These are phyloP conservation scores for Polychaeton citri DNA, from an alignment of 2,329 filamentous ascomycete species.

Conservation along the genomic window DNA sequence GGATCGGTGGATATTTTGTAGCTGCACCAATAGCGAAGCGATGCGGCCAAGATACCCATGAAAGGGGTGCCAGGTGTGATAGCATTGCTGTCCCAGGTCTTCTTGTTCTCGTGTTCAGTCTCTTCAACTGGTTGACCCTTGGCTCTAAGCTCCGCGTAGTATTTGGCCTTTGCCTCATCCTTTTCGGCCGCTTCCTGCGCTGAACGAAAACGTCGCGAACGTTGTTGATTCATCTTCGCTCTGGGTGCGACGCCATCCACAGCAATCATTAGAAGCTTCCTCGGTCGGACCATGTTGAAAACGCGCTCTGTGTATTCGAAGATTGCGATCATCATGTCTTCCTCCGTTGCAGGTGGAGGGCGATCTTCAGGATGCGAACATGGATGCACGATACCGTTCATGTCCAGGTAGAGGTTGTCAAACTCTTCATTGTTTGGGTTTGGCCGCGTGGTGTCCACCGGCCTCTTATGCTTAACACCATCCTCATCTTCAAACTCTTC, in stretches of 20 bases:
- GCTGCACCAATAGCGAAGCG: slow-evolving; percentile 88
- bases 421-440: slow-evolving; percentile 98
- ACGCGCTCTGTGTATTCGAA: slow-evolving; percentile 98
- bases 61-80: slow-evolving; percentile 97
- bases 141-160: slow-evolving; percentile 69
- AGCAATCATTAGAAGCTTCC: slow-evolving; percentile 93
- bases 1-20: slow-evolving; percentile 97
- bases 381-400: slow-evolving; percentile 99
- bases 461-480: slow-evolving; percentile 62
- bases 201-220: slow-evolving; percentile 85
- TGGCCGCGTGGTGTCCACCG: slow-evolving; percentile 67
- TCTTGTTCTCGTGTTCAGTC: slow-evolving; percentile 39
- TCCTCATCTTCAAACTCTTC: slow-evolving; percentile 68
- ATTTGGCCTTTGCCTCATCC: slow-evolving; percentile 77
- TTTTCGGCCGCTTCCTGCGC: slow-evolving; percentile 92
- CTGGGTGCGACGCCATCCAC: slow-evolving; percentile 95
- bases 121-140: slow-evolving; percentile 32
- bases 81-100: slow-evolving; percentile 78
- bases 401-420: slow-evolving; percentile 95
- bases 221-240: slow-evolving; percentile 99
- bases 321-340: slow-evolving; percentile 98
- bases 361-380: slow-evolving; percentile 95
- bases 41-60: slow-evolving; percentile 88
- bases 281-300: slow-evolving; percentile 94
- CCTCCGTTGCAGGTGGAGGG: slow-evolving; percentile 81